A percentile compares a stretch with the other conserved stretches of the same genome.
These are phyloP conservation scores for Emmonsiellopsis sp. DNA, from an alignment of 2,329 filamentous ascomycete species.

Conservation along the genomic window DNA sequence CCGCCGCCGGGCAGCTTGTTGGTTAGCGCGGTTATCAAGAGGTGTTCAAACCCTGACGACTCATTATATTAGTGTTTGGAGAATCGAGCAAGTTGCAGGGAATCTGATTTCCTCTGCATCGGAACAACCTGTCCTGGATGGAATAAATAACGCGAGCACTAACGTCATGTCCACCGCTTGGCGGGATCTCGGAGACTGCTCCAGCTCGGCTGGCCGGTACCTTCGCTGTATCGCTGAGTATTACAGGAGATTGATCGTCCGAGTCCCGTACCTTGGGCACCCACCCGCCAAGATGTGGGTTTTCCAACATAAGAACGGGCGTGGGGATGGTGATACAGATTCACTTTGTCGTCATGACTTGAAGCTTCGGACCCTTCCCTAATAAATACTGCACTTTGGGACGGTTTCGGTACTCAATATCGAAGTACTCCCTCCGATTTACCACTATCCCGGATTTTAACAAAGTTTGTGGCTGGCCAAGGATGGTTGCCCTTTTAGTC, in stretches of 20 bases:
- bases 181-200: neutral
- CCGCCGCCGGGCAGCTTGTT: neutral
- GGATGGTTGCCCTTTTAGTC: neutral
- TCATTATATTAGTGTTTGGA: neutral
- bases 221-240: no score
- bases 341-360: neutral
- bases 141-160: neutral
- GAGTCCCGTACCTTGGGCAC: neutral
- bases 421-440: neutral
- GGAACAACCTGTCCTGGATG: neutral
- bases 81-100: neutral
- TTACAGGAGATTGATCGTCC: neutral
- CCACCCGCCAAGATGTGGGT: neutral
- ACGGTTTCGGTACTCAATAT: no score
- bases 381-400: no score
- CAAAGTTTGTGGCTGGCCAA: neutral
- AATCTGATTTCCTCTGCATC: neutral
- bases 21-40: neutral
- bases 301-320: neutral
- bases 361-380: neutral
- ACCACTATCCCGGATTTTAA: neutral
- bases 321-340: neutral
- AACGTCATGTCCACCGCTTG: neutral
- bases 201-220: no score
- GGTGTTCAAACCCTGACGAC: neutral